phyloP scores from a whole-genome alignment of 345 rosid genomes.

The Hirschfeldia incana region DNA sequence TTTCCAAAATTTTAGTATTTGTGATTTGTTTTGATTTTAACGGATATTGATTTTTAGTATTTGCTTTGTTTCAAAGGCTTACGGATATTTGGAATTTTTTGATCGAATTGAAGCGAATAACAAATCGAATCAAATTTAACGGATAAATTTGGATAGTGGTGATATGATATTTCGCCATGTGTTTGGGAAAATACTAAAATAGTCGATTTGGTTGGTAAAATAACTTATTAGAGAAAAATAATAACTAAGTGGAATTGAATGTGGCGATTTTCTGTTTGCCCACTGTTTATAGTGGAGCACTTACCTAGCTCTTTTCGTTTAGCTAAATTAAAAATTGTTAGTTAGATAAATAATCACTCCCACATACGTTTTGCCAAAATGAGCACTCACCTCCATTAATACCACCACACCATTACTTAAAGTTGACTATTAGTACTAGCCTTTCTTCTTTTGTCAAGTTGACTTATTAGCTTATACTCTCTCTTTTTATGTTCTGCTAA shows the following conservation, averaged over 20 bases:
- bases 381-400: conserved; percentile 10
- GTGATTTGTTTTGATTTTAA: too few species aligned
- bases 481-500: not conserved
- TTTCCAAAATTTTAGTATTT: too few species aligned
- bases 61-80: too few species aligned
- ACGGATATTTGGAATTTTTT: too few species aligned
- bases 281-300: conserved; percentile 41
- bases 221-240: conserved; percentile 14
- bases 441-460: not conserved
- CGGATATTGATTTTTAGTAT: too few species aligned
- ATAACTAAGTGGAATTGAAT: conserved; percentile 31
- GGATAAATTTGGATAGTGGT: not conserved
- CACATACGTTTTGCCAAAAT: not conserved
- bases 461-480: not conserved
- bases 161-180: conserved; percentile 10
- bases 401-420: not conserved
- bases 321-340: conserved; percentile 13
- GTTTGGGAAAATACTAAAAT: conserved; percentile 1
- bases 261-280: conserved; percentile 34
- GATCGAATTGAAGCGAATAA: too few species aligned
- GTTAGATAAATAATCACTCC: conserved; percentile 15
- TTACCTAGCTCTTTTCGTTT: conserved; percentile 29
- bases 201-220: conserved; percentile 17
- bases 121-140: too few species aligned
- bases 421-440: conserved; percentile 1